A percentile compares a stretch with the other conserved stretches of the same genome.
Conservation (phyloP, 177 flowering plant species). For the Telopea speciosissima region DNA sequence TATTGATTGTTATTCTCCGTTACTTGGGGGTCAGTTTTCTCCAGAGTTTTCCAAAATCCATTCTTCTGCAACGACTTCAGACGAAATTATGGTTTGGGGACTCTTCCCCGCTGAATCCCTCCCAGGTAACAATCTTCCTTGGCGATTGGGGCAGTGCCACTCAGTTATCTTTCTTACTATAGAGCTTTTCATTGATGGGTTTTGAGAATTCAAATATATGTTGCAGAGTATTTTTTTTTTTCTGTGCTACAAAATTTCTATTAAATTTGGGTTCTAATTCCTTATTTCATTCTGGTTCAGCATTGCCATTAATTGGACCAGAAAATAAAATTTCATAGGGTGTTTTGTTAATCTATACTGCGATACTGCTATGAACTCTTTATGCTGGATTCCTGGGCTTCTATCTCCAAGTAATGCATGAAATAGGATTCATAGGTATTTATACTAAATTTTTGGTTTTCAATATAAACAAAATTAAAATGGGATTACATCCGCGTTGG, state of each 20-base stretch:
- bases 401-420: background rate
- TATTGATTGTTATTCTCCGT: too few species aligned
- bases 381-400: background rate
- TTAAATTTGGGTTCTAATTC: background rate
- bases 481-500: background rate
- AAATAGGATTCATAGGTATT: background rate
- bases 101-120: slow-evolving; percentile 23
- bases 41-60: background rate
- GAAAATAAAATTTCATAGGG: background rate
- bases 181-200: background rate
- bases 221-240: background rate
- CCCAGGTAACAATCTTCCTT: slow-evolving; percentile 10
- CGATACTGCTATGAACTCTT: background rate
- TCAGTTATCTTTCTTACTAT: background rate
- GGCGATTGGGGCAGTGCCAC: background rate
- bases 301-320: background rate
- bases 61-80: background rate
- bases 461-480: background rate
- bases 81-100: slow-evolving; percentile 28
- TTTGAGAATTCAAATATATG: background rate
- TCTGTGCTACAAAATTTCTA: too few species aligned
- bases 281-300: background rate
- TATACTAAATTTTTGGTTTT: background rate
- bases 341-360: background rate
- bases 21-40: too few species aligned